Conservation (phyloP, 2,329 filamentous ascomycete species). For the Zasmidium angulare region DNA sequence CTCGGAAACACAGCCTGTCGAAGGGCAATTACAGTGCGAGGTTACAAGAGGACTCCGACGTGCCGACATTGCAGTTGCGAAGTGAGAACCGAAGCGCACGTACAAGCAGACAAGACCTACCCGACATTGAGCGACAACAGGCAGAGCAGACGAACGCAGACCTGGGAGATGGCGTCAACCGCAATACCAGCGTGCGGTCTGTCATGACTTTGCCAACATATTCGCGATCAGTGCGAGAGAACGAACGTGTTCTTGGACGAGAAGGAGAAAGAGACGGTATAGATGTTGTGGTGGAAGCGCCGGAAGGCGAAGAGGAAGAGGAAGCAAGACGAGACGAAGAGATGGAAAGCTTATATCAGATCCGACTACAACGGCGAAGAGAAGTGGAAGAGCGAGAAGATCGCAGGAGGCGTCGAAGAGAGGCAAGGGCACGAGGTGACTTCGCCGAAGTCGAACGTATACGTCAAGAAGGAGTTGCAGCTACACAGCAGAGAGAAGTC, state of each 20-base stretch:
- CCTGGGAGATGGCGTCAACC: slow-evolving; percentile 58
- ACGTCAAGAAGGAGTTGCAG: slow-evolving; percentile 54
- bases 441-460: slow-evolving; percentile 66
- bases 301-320: slow-evolving; percentile 75
- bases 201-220: slow-evolving; percentile 93
- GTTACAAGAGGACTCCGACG: slow-evolving; percentile 30
- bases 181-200: slow-evolving; percentile 85
- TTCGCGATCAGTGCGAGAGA: slow-evolving; percentile 67
- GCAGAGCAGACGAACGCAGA: slow-evolving; percentile 17
- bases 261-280: slow-evolving; percentile 92
- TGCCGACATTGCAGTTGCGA: slow-evolving; percentile 26
- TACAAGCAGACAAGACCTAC: slow-evolving; percentile 23
- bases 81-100: slow-evolving; percentile 25
- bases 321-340: slow-evolving; percentile 78
- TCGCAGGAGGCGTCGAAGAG: slow-evolving; percentile 65
- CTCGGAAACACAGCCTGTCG: slow-evolving; percentile 16
- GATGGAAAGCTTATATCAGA: slow-evolving; percentile 91
- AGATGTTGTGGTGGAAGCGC: slow-evolving; percentile 84
- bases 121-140: slow-evolving; percentile 27
- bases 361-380: slow-evolving; percentile 72
- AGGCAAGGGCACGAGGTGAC: slow-evolving; percentile 73
- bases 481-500: slow-evolving; percentile 44
- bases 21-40: slow-evolving; percentile 33
- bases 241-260: slow-evolving; percentile 78
- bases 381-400: slow-evolving; percentile 77